Evolutionary conservation across 139 green algal species (phyloP).

Genomic region (Yamagishiella unicocca): DNA sequence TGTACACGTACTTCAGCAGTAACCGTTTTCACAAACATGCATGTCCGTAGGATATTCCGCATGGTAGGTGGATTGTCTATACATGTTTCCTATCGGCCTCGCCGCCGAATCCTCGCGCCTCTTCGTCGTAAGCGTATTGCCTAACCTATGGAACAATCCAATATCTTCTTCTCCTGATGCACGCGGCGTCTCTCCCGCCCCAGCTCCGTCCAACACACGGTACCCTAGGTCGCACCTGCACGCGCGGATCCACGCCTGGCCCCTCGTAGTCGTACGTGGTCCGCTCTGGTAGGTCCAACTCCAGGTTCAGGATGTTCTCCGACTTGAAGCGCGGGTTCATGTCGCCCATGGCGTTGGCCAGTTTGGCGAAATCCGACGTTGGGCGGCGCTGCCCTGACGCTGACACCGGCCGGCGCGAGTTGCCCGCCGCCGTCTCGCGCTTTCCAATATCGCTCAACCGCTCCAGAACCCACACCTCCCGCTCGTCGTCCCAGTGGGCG

Average conservation of each 20-base stretch:
- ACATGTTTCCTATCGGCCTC: too few species aligned
- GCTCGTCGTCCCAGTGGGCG: conserved; percentile 80
- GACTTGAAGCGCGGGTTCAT: conserved; percentile 84
- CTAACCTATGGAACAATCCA: too few species aligned
- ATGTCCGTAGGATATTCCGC: too few species aligned
- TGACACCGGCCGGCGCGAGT: conserved; percentile 53
- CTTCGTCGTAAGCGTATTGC: too few species aligned
- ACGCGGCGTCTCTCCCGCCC: too few species aligned
- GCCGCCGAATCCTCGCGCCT: too few species aligned
- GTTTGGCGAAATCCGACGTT: conserved; percentile 72
- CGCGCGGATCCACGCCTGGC: conserved; percentile 60
- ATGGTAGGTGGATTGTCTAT: too few species aligned
- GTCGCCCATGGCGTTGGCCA: conserved; percentile 73
- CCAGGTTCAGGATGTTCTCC: conserved; percentile 86
- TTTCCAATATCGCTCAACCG: conserved; percentile 62
- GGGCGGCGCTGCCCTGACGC: conserved; percentile 62
- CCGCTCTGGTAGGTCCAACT: conserved; percentile 83
- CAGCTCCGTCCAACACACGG: too few species aligned
- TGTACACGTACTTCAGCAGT: too few species aligned
- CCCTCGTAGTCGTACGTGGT: conserved; percentile 77
- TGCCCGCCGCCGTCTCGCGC: conserved; percentile 39
- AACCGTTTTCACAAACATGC: too few species aligned
- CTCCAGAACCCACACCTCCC: conserved; percentile 79
- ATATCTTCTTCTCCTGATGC: too few species aligned
- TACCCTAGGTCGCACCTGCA: conserved; percentile 51